These are phyloP conservation scores for Parascedosporium putredinis DNA, from an alignment of 2,329 filamentous ascomycete species.

Conservation along the genomic window DNA sequence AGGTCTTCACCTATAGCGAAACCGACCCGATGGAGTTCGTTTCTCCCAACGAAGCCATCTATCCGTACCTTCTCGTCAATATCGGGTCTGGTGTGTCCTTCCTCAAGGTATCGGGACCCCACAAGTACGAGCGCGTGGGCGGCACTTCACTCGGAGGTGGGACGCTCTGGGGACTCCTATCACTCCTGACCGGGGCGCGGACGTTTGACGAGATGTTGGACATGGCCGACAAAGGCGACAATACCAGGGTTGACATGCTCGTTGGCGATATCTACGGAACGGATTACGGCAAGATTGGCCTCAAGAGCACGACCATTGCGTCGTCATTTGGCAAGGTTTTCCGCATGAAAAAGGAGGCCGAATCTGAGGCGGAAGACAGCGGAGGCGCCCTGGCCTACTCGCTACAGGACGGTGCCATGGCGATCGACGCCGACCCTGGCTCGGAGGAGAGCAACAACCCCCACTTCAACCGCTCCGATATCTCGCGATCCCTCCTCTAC, in stretches of 20 bases:
- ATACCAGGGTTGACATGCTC: conserved; percentile 86
- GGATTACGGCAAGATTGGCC: conserved; percentile 89
- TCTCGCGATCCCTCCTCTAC: conserved; percentile 84
- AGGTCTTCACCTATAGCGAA: conserved; percentile 95
- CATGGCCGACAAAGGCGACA: conserved; percentile 84
- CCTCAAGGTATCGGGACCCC: conserved; percentile 88
- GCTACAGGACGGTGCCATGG: conserved; percentile 2
- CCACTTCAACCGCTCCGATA: conserved; percentile 70
- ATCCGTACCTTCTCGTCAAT: conserved; percentile 95
- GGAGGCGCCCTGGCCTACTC: conserved; percentile 16
- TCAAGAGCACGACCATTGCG: conserved; percentile 92
- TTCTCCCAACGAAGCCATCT: conserved; percentile 67
- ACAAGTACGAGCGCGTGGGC: conserved; percentile 80
- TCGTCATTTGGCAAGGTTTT: conserved; percentile 96
- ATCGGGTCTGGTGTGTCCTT: conserved; percentile 96
- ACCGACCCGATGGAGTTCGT: conserved; percentile 83
- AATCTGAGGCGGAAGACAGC: conserved; percentile 65
- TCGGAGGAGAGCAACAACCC: conserved; percentile 22
- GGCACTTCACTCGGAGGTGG: conserved; percentile 91
- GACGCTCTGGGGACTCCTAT: conserved; percentile 93
- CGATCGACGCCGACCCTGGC: neutral
- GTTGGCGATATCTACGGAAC: conserved; percentile 97
- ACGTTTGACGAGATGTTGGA: conserved; percentile 98
- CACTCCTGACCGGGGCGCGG: conserved; percentile 80
- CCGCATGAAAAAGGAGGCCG: conserved; percentile 77